Conservation (phyloP, 768 basidiomycete species). For the Collybiopsis confluens region DNA sequence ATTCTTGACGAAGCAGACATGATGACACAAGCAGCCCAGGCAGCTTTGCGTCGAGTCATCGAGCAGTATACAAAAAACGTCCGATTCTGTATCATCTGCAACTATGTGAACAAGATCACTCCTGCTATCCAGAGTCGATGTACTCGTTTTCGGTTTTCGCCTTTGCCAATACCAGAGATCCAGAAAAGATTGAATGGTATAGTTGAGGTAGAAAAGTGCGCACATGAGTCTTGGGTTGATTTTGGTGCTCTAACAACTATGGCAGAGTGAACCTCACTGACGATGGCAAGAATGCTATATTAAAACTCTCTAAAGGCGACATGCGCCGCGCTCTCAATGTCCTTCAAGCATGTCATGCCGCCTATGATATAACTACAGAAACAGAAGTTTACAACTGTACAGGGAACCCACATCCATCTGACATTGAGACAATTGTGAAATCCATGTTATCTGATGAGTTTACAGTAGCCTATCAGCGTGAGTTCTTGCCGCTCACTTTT, state of each 20-base stretch:
- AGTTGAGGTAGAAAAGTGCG: conserved; percentile 80
- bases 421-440: conserved; percentile 90
- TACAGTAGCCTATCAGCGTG: conserved; percentile 83
- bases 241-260: neutral
- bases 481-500: conserved; percentile 17
- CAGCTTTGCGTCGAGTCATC: conserved; percentile 93
- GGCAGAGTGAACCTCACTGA: conserved; percentile 78
- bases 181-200: conserved; percentile 78
- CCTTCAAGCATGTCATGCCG: conserved; percentile 96
- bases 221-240: conserved; percentile 4
- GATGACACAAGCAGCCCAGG: conserved; percentile 99
- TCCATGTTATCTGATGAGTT: conserved; percentile 97
- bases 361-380: conserved; percentile 86
- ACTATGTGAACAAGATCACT: conserved; percentile 98
- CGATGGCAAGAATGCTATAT: conserved; percentile 83
- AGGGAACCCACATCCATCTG: conserved; percentile 91
- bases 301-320: conserved; percentile 95
- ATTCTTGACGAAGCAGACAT: conserved; percentile 99
- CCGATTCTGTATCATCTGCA: conserved; percentile 99
- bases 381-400: conserved; percentile 95
- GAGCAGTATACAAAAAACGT: conserved; percentile 99
- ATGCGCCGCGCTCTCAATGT: conserved; percentile 97
- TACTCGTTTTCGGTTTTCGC: conserved; percentile 95
- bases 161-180: conserved; percentile 80
- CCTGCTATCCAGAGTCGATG: conserved; percentile 99